Base-by-base conservation (phyloP, 352 stramenopile genomes). In the Phytophthora nicotianae region DNA sequence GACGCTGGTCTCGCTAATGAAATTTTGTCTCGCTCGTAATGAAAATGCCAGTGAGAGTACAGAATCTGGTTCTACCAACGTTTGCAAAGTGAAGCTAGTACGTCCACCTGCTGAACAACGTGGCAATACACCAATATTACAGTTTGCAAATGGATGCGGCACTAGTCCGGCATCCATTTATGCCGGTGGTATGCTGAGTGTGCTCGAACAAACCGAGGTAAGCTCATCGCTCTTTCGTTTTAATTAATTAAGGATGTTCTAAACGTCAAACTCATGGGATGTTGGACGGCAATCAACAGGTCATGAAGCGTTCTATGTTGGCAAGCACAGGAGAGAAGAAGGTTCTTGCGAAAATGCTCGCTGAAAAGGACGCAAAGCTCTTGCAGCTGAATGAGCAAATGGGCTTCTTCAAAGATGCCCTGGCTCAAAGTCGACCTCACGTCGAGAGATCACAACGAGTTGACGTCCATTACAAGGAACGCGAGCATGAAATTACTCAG, bases 321-420 rank as follows among this genome's bases (percentile, higher is more conserved):
- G 73, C 75, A 4, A 50, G 70, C n/a, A 65, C 55, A 6, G 71
- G 70, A 2, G 74, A 91, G 59, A 76, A 79, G 38, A 64, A 63
- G 5, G 26, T 54, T 11, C 51, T 91, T 11, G 23, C 53, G 3
- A 64, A 73, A 24, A 14, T 49, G 9, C 58, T 81, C 14, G 41
- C 62, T 1, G 55, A 76, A 10, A 71, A 78, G 24, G 65, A 84
- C 11, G 50, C 54, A n/a, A 52, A 79, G 17, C 21, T 86, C 0
- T 58, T 23, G 3, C 53, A 72, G 23, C 41, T 90, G 7, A 62
- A 64, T 0, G 76, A 89, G 48, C 75, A 91, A 50, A 62, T 90
- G 14, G 51, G 63, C 4, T 71, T 88, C 24, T 91, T 88, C 61
- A 91, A 88, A 57, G 81, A 90, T 37, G 70, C 71, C 6, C 59